Evolutionary conservation across 352 stramenopile species (phyloP), one percentile per base, ranked within the genome.

Genomic region (Phytophthora chlamydospora): DNA sequence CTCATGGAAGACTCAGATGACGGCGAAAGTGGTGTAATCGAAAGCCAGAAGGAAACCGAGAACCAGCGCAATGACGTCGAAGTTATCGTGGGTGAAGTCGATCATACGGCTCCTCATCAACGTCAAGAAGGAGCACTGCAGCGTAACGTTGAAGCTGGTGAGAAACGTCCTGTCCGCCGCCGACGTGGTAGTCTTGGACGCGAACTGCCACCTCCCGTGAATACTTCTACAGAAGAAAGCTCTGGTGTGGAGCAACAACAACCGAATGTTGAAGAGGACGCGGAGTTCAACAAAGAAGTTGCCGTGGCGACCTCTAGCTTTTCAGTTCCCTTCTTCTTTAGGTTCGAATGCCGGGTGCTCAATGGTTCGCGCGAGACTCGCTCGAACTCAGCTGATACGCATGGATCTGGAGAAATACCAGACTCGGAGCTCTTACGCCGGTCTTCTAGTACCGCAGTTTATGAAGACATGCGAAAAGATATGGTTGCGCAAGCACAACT

Each of bases 271-370:
- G 86, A 93, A 49, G 85, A 92, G 60, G 83, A 93, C 51, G 83
- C 78, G 0, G 80, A 93, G 57, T 79, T 93, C 38, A 92, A 95
- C 68, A 93, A 93, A 59, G 85, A 93, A 62, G 85, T 93, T 0
- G 85, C 82, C 1, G 85, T 88, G 14, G 83, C 84, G 6, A 93
- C 83, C 8, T 95, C 85, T 13, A 91, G 78, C 31, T 91, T 94
- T 51, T 94, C 83, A 11, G 75, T 86, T 7, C 84, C 88, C 34
- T 93, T 95, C 50, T 96, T 96, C 61, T 89, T 96, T 27, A 85
- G 71, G 9, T 94, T 95, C 42, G 88, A 96, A 54, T 95, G 76
- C 34, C 81, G 80, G 19, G 69, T 92, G 47, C 53, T 93, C 14
- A 78, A 57, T 24, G 62, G 48, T 10, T 64, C 70, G 29, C 67